Conservation (phyloP, 371 early-diverging fungal genomes). For the Dinochytrium kinnereticum region DNA sequence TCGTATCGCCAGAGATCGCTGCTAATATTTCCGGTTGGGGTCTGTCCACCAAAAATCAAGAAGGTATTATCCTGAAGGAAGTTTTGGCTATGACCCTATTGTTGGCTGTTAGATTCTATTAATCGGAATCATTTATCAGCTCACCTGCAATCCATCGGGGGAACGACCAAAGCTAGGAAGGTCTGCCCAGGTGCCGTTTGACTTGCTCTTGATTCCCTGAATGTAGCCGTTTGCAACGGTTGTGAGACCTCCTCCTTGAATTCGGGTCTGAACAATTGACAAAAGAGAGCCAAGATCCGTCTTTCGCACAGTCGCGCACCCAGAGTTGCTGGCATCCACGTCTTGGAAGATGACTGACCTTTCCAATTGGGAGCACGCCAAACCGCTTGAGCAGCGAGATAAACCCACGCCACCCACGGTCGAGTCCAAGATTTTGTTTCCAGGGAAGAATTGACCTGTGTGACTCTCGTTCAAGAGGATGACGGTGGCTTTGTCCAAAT, state of each 20-base stretch:
- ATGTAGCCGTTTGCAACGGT: not conserved
- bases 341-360: not conserved
- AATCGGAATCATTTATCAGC: no score
- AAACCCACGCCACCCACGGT: constrained; percentile 24
- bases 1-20: not conserved
- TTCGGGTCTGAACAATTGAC: not conserved
- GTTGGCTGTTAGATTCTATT: no score
- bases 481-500: constrained; percentile 4
- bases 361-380: not conserved
- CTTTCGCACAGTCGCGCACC: not conserved
- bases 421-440: constrained; percentile 24
- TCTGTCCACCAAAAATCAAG: constrained; percentile 29
- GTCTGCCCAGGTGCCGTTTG: constrained; percentile 8
- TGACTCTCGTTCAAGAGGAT: not conserved
- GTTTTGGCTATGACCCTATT: constrained; percentile 10
- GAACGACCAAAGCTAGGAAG: not conserved
- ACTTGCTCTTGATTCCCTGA: not conserved
- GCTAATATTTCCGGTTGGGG: constrained; percentile 6
- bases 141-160: constrained; percentile 1
- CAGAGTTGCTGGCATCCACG: not conserved
- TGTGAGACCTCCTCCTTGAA: not conserved
- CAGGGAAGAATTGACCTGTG: not conserved
- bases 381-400: constrained; percentile 16
- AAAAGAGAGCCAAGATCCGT: not conserved
- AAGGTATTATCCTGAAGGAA: constrained; percentile 2